A percentile compares a stretch with the other conserved stretches of the same genome.
Conservation (phyloP, 352 stramenopile species). For the Phytophthora chlamydospora region DNA sequence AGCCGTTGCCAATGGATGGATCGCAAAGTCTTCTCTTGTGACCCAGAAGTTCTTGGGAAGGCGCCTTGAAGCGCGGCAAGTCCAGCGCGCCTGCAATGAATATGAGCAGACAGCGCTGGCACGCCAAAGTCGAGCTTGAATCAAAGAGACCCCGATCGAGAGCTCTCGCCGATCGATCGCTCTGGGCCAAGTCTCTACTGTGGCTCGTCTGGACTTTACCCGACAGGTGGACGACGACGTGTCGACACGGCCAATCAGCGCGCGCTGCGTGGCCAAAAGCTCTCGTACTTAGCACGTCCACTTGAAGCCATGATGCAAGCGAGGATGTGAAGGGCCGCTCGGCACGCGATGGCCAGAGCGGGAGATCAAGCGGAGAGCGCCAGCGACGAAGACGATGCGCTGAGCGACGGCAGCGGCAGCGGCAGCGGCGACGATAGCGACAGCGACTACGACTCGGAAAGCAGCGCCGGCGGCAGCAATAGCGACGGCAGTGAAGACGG, state of each 20-base stretch:
- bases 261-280: constrained; percentile 31
- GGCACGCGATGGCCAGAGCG: constrained; percentile 15
- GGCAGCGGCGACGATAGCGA: neutral
- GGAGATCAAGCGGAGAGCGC: constrained; percentile 14
- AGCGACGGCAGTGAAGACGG: constrained; percentile 11
- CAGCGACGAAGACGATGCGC: constrained; percentile 4
- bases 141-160: too few species aligned
- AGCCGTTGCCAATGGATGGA: neutral
- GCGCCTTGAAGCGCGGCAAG: too few species aligned
- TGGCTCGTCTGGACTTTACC: constrained; percentile 17
- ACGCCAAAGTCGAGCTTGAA: too few species aligned
- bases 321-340: constrained; percentile 23
- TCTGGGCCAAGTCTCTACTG: constrained; percentile 27
- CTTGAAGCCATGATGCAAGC: constrained; percentile 26
- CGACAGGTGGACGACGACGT: constrained; percentile 19
- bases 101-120: too few species aligned
- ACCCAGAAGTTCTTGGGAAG: too few species aligned
- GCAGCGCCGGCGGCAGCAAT: constrained; percentile 11
- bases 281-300: constrained; percentile 31
- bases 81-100: too few species aligned
- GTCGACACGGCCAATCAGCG: constrained; percentile 39
- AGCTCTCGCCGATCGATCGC: too few species aligned
- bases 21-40: too few species aligned
- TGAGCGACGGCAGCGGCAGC: neutral
- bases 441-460: constrained; percentile 32